Conservation (phyloP, 148 eudicot species). For the Mesembryanthemum crystallinum region DNA sequence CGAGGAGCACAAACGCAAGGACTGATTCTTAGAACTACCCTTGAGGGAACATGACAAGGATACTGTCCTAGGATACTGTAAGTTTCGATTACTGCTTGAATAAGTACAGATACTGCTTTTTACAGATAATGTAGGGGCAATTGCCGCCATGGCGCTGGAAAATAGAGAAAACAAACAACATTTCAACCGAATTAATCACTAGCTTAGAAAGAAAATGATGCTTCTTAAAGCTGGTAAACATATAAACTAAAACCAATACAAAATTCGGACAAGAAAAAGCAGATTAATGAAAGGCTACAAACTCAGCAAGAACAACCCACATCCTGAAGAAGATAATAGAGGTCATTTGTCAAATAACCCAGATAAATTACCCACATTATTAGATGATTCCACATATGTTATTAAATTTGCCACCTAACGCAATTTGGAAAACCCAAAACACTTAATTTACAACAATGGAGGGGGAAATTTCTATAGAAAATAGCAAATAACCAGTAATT, state of each 20-base stretch:
- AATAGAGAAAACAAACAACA: constrained; percentile 9
- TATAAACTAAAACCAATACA: neutral
- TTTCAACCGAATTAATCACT: neutral
- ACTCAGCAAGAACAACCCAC: constrained; percentile 5
- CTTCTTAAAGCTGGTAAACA: neutral
- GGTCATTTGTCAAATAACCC: neutral
- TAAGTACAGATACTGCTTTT: constrained; percentile 31
- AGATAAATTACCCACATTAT: neutral
- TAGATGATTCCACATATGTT: too few relatives aligned
- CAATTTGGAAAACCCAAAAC: too few relatives aligned
- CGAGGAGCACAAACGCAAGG: constrained; percentile 32
- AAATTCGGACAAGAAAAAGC: neutral
- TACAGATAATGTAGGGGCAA: constrained; percentile 33
- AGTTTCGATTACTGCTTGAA: constrained; percentile 22
- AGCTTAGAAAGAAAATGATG: neutral
- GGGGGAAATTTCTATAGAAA: too few relatives aligned
- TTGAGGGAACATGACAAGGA: constrained; percentile 18
- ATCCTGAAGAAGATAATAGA: neutral
- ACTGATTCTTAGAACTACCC: constrained; percentile 15
- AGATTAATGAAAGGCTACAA: neutral
- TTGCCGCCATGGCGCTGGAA: constrained; percentile 44
- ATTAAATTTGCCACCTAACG: too few relatives aligned
- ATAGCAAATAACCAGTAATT: too few relatives aligned
- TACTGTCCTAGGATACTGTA: neutral
- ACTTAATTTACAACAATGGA: too few relatives aligned